Conservation (phyloP, 495 filamentous ascomycete species). For the Tuber melanosporum region DNA sequence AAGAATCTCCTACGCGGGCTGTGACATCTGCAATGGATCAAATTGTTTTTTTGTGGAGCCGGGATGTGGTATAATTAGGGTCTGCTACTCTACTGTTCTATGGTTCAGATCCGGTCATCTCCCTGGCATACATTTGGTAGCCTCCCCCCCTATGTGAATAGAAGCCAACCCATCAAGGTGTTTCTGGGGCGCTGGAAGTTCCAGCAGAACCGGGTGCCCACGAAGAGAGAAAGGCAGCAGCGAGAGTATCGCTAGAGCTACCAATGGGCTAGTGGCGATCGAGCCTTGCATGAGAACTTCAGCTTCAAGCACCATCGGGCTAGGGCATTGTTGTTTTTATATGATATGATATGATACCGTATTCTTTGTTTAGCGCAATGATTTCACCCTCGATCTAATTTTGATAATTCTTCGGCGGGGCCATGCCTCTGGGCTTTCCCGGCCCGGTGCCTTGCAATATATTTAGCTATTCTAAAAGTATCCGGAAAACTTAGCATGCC, state of each 20-base stretch:
- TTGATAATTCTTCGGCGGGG: neutral
- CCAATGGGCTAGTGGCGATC: slow-evolving; percentile 25
- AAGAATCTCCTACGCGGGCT: neutral
- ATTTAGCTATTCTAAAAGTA: too few species aligned
- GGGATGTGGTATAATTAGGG: neutral
- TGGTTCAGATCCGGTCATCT: neutral
- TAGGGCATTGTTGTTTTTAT: neutral
- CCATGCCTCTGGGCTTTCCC: neutral
- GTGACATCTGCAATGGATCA: neutral
- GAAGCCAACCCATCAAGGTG: neutral
- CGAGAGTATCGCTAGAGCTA: slow-evolving; percentile 32
- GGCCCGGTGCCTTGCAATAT: neutral
- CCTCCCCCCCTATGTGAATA: neutral
- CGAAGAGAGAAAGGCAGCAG: slow-evolving; percentile 23
- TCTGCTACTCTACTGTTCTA: neutral
- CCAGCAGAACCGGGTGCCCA: slow-evolving; percentile 20
- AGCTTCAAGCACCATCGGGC: slow-evolving; percentile 29
- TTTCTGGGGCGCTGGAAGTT: slow-evolving; percentile 30
- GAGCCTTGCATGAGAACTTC: slow-evolving; percentile 31
- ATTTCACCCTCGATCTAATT: neutral
- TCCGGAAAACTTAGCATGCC: too few species aligned
- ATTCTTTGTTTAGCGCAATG: neutral
- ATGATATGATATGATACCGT: neutral
- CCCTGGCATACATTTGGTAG: neutral
- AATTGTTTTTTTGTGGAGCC: neutral